Conservation (phyloP, 129 eudicot species). For the Lactuca saligna region DNA sequence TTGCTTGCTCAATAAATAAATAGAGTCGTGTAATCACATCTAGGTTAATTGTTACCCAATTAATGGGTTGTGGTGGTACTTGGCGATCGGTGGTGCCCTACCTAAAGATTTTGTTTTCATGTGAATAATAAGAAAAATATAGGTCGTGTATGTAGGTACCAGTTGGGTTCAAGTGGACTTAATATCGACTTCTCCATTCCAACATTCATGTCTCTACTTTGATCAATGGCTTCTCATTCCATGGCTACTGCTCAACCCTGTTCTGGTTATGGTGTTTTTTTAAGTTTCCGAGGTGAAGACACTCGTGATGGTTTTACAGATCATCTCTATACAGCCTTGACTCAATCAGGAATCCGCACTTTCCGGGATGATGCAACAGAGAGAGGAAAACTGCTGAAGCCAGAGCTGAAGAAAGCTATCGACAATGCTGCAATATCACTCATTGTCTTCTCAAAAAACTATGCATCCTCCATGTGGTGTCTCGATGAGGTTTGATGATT, state of each 20-base stretch:
- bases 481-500: slow-evolving; percentile 25
- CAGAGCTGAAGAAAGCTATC: slow-evolving; percentile 15
- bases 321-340: slow-evolving; percentile 16
- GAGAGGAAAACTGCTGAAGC: slow-evolving; percentile 10
- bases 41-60: too few relatives aligned
- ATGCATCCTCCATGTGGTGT: slow-evolving; percentile 19
- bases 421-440: slow-evolving; percentile 10
- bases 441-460: slow-evolving; percentile 11
- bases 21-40: too few relatives aligned
- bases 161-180: background rate
- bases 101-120: too few relatives aligned
- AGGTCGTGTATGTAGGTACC: too few relatives aligned
- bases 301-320: slow-evolving; percentile 4
- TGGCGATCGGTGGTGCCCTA: too few relatives aligned
- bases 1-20: too few relatives aligned
- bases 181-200: background rate
- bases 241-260: background rate
- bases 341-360: slow-evolving; percentile 12
- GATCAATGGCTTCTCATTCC: background rate
- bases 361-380: slow-evolving; percentile 24
- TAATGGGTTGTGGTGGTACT: too few relatives aligned
- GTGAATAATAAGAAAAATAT: too few relatives aligned
- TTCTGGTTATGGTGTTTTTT: slow-evolving; percentile 2
- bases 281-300: slow-evolving; percentile 13
- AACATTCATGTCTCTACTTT: background rate